Conservation (phyloP, 768 basidiomycete genomes). For the Termitomyces sp. region DNA sequence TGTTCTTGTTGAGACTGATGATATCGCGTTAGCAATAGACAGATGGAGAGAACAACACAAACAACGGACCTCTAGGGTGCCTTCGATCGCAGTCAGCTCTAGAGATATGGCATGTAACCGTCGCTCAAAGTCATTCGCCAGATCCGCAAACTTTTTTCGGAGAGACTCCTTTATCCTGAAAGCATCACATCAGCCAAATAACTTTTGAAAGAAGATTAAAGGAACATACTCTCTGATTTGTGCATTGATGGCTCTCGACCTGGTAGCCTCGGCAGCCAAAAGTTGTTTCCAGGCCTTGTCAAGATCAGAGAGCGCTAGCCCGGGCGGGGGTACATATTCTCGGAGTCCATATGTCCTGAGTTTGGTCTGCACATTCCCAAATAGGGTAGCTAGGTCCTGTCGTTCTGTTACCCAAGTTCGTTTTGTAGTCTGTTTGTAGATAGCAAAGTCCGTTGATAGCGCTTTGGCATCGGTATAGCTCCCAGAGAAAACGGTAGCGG, state of each 20-base stretch:
- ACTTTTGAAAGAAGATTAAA: constrained; percentile 1
- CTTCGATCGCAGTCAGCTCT: constrained; percentile 72
- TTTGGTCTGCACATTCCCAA: constrained; percentile 93
- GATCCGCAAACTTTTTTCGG: constrained; percentile 70
- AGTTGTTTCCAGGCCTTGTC: constrained; percentile 76
- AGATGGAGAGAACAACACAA: not conserved
- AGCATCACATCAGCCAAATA: not conserved
- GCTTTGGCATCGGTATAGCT: constrained; percentile 82
- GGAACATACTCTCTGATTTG: constrained; percentile 77
- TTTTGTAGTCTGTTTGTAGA: constrained; percentile 85
- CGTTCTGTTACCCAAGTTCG: constrained; percentile 87
- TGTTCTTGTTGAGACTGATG: constrained; percentile 70
- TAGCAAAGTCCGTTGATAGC: constrained; percentile 66
- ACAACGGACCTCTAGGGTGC: constrained; percentile 64
- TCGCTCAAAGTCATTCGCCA: constrained; percentile 75
- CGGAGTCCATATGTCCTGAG: constrained; percentile 84
- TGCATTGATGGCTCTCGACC: constrained; percentile 83
- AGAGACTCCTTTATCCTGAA: constrained; percentile 78
- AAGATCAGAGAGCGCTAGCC: constrained; percentile 67
- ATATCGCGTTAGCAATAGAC: not conserved
- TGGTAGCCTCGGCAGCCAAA: constrained; percentile 66
- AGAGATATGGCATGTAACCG: constrained; percentile 62
- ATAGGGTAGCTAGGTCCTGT: constrained; percentile 82
- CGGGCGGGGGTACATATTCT: constrained; percentile 77
- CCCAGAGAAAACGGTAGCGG: constrained; percentile 57